These are phyloP conservation scores for Zostera marina DNA, from an alignment of 116 monocot species.

Conservation along the genomic window DNA sequence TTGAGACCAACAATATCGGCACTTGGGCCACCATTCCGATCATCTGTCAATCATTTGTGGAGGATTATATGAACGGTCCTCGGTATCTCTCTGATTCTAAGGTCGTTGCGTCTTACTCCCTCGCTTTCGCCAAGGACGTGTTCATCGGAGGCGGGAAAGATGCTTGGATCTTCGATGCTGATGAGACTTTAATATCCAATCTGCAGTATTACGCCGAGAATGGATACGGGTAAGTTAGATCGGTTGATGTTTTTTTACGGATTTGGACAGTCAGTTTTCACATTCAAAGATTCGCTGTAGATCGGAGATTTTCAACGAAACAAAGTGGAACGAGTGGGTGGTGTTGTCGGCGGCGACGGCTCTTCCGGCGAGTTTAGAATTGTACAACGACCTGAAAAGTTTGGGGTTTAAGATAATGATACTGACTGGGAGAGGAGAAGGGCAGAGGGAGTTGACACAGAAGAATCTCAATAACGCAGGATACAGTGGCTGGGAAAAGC, in stretches of 20 bases:
- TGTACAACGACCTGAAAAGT: slow-evolving; percentile 30
- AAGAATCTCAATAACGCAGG: slow-evolving; percentile 37
- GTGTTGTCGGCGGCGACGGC: slow-evolving; percentile 30
- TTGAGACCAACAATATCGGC: slow-evolving; percentile 41
- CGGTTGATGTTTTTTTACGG: no score
- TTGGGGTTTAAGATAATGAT: slow-evolving; percentile 40
- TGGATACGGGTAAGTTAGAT: slow-evolving; percentile 34
- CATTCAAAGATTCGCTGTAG: slow-evolving; percentile 4
- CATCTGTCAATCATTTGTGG: slow-evolving; percentile 19
- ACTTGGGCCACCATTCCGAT: slow-evolving; percentile 19
- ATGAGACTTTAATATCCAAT: slow-evolving; percentile 64
- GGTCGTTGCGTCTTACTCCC: slow-evolving; percentile 14
- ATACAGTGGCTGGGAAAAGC: slow-evolving; percentile 37
- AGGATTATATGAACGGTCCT: slow-evolving; percentile 23
- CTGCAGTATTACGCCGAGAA: slow-evolving; percentile 35
- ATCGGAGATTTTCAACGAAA: slow-evolving; percentile 32
- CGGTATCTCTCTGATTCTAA: slow-evolving; percentile 22
- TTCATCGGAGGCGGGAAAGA: slow-evolving; percentile 9
- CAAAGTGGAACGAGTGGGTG: slow-evolving; percentile 52
- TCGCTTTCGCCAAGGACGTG: slow-evolving; percentile 15
- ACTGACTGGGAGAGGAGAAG: slow-evolving; percentile 43
- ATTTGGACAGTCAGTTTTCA: not conserved
- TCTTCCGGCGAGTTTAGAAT: slow-evolving; percentile 31
- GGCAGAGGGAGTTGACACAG: slow-evolving; percentile 31
- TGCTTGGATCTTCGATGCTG: slow-evolving; percentile 58